Evolutionary conservation across 2,329 filamentous ascomycete genomes (phyloP), one percentile per base, ranked within the genome.

Genomic region (Didymella pomorum): DNA sequence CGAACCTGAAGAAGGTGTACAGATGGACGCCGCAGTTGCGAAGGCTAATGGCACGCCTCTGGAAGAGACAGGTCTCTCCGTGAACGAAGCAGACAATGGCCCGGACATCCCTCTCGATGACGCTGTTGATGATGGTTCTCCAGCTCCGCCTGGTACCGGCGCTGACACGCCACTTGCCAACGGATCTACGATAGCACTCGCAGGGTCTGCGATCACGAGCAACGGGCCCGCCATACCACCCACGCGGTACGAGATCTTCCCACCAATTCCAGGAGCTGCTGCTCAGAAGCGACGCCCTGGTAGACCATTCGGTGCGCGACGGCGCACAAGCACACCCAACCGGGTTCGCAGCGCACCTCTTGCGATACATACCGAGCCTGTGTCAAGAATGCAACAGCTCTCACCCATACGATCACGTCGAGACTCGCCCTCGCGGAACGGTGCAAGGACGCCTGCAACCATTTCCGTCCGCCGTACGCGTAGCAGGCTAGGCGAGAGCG

Each of bases 161-260:
- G 41, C 50, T 3, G 67, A 64, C 4, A 77, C 74, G 5, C 73
- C 74, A 18, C 60, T 76, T 39, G 66, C 69, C 21, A 74, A 75
- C 48, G 68, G 71, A 26, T 70, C 72, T 18, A 71, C 67, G 4
- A 48, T 69, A 42, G 68, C 71, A 28, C 56, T 71, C 12, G 68
- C 70, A 16, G 69, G 68, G 10, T 76, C 72, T 23, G 70, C 73
- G 47, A 69, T 66, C 28, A 65, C 67, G 12, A 63, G 45, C 59
- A 67, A 61, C 54, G 63, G 72, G 8, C 71, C 76, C 26, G 76
- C 80, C 46, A 89, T 95, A 25, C 90, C 90, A 2, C 81, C 87
- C 0, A 87, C 82, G 1, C 86, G 91, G 31, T 96, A 92, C 74
- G 89, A 93, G 67, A 86, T 95, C 39, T 94, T 91, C 69, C 92